Base-by-base conservation (phyloP, 371 early-diverging fungal species). In the Mucor circinelloides region DNA sequence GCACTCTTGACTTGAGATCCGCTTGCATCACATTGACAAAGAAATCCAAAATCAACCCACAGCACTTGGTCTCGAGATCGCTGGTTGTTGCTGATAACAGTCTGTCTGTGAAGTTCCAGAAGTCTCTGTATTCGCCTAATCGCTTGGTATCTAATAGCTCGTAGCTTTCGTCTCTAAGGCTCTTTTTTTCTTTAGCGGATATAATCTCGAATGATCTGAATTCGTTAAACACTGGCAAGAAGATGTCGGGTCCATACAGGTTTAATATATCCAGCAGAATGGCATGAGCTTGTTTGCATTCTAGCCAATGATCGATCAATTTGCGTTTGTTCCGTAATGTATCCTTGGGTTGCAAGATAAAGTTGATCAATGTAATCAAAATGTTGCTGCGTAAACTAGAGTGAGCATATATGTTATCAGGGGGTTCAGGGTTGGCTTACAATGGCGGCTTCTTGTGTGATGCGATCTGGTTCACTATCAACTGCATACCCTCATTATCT, bases 401-500 rank as follows among this genome's bases (percentile, higher is more conserved):
- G 23, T 50, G 3, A 58, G 50, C 15, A n/a, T 12, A 62, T 15
- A 42, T 7, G 13, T 46, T 57, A 1, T 9, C 10, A 36, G 9
- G 17, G 17, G 3, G 25, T 50, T 28, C 12, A 19, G 6, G 0
- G 2, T n/a, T 17, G 23, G 36, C 55, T 60, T 73, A 73, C 73
- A 66, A 58, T 25, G 73, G 66, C 15, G 69, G 73, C 12, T 63
- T 73, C 46, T 66, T 73, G 19, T 66, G 69, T 8, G 54, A 40
- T 9, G 63, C 66, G 34, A 69, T 46, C 10, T 48, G 57, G 23
- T 66, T 69, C 55, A 63, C 69, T 19, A 73, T 68, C 17, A 73
- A n/a, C 31, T 68, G 69, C 66, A 73, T 69, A n/a, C 69, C 73
- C 42, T 62, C 63, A 25, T 60, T 50, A 23, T 32, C 73, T 73